These are phyloP conservation scores for Paraphaeosphaeria minitans DNA, from an alignment of 2,329 filamentous ascomycete species.

Conservation along the genomic window DNA sequence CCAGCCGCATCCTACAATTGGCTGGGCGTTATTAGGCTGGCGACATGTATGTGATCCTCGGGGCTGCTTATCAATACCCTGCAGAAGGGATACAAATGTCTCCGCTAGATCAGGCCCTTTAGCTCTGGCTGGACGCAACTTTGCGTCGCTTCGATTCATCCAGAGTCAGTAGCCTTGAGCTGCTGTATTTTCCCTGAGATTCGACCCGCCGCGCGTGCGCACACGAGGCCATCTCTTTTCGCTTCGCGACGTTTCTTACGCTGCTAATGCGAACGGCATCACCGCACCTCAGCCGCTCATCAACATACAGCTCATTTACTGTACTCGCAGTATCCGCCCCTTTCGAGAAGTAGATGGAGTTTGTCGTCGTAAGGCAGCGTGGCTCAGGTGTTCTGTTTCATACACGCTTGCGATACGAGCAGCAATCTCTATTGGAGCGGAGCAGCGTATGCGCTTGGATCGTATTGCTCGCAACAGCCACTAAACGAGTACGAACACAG, in stretches of 20 bases:
- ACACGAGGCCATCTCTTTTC: constrained; percentile 8
- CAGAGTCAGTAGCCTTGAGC: not conserved
- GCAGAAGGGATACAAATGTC: constrained; percentile 12
- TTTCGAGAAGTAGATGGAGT: constrained; percentile 12
- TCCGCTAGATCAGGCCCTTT: not conserved
- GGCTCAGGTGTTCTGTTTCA: constrained; percentile 34
- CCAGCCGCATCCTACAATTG: constrained; percentile 14
- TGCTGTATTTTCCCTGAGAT: constrained; percentile 4
- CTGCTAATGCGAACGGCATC: not conserved
- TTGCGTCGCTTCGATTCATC: not conserved
- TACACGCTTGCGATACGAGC: constrained; percentile 31
- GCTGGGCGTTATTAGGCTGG: not conserved
- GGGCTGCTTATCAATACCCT: constrained; percentile 30
- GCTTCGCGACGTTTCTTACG: constrained; percentile 5
- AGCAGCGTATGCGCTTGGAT: constrained; percentile 4
- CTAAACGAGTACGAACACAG: constrained; percentile 10
- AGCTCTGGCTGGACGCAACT: not conserved
- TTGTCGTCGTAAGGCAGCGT: constrained; percentile 35
- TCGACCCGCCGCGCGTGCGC: not conserved
- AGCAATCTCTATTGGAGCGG: constrained; percentile 1
- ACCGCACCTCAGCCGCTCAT: not conserved
- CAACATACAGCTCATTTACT: not conserved
- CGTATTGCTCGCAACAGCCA: constrained; percentile 13
- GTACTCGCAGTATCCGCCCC: not conserved
- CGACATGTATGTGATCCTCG: constrained; percentile 18